Percentiles rank a stretch among this genome's conserved stretches.
Evolutionary conservation across 2,329 filamentous ascomycete species (phyloP).

Genomic region (Xylariomycetidae sp.): DNA sequence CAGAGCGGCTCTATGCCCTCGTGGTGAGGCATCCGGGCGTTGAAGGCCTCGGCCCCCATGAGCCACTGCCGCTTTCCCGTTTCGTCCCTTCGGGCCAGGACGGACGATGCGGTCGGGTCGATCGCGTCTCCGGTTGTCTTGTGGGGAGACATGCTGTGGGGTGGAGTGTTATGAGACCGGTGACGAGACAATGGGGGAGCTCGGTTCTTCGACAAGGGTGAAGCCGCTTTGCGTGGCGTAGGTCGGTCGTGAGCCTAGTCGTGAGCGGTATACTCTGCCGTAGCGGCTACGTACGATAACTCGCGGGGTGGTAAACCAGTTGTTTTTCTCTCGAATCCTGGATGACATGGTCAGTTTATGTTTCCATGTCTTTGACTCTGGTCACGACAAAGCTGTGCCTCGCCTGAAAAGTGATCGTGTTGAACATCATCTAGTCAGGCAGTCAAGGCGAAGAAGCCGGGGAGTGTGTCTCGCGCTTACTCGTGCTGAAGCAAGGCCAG

Average conservation of each 20-base stretch:
- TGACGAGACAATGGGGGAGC: no score
- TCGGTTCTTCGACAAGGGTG: conserved; percentile 8
- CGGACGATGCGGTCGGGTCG: no score
- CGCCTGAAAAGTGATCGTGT: no score
- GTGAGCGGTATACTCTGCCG: conserved; percentile 21
- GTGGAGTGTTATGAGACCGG: no score
- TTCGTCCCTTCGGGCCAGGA: conserved; percentile 2
- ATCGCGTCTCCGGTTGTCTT: conserved; percentile 6
- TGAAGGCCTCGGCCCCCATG: conserved; percentile 40
- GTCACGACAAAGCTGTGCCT: no score
- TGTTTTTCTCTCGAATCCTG: conserved; percentile 22
- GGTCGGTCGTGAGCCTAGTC: conserved; percentile 15
- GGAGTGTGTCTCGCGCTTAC: conserved; percentile 27
- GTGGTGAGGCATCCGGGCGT: conserved; percentile 50
- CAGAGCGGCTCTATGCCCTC: conserved; percentile 59
- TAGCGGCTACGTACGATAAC: conserved; percentile 22
- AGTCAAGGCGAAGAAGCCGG: no score
- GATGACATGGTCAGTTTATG: conserved; percentile 3
- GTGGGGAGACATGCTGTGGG: conserved; percentile 27
- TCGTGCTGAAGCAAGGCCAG: conserved; percentile 43
- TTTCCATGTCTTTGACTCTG: no score
- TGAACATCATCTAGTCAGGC: no score
- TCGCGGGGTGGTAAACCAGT: conserved; percentile 24
- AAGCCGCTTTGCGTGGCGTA: conserved; percentile 8
- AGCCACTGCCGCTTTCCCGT: conserved; percentile 30